A percentile compares a stretch with the other conserved stretches of the same genome.
Evolutionary conservation across 2,329 filamentous ascomycete species (phyloP).

Genomic region (Plenodomus lindquistii): DNA sequence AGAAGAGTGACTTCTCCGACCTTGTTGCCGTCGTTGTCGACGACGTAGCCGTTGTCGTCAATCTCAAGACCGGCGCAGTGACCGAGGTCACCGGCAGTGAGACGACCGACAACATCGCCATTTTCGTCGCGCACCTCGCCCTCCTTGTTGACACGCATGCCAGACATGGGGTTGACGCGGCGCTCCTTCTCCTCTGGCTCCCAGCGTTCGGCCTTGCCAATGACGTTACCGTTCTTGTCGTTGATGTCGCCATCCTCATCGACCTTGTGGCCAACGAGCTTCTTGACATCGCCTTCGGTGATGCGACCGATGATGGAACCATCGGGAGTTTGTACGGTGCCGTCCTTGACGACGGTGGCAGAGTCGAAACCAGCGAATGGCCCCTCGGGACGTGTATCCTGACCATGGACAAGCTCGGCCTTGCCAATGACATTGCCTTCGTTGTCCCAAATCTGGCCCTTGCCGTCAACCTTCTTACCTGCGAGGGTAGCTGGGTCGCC

Average conservation of each 20-base stretch:
- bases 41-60: conserved; percentile 57
- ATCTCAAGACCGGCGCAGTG: conserved; percentile 58
- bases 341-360: conserved; percentile 61
- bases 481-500: conserved; percentile 61
- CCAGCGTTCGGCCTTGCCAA: conserved; percentile 58
- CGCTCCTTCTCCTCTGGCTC: conserved; percentile 59
- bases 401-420: conserved; percentile 60
- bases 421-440: conserved; percentile 63
- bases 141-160: conserved; percentile 57
- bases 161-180: conserved; percentile 63
- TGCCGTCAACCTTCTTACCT: conserved; percentile 64
- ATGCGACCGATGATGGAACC: conserved; percentile 55
- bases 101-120: conserved; percentile 54
- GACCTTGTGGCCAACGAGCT: conserved; percentile 55
- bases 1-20: conserved; percentile 66
- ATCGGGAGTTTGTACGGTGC: conserved; percentile 53
- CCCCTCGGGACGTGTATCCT: conserved; percentile 56
- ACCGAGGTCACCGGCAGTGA: conserved; percentile 56
- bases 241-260: conserved; percentile 58
- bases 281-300: conserved; percentile 56
- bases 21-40: conserved; percentile 63
- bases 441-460: conserved; percentile 68
- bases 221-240: conserved; percentile 58
- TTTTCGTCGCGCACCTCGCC: conserved; percentile 57
- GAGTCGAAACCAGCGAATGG: conserved; percentile 64